These are phyloP conservation scores for Prototheca wickerhamii DNA, from an alignment of 163 green algal species.

Conservation along the genomic window DNA sequence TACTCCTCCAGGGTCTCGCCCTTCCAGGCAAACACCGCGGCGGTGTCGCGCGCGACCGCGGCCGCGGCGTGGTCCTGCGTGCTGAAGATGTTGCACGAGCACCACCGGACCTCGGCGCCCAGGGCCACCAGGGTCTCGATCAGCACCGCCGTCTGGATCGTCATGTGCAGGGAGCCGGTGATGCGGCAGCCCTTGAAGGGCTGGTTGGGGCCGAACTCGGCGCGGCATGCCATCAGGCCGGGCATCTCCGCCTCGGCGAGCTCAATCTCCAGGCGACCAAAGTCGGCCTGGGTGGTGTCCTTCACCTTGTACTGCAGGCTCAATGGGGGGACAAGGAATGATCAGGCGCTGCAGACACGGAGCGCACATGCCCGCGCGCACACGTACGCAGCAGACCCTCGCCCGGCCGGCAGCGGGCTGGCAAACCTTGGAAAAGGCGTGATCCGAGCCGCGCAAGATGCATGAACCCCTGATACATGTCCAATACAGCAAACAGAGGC, in stretches of 20 bases:
- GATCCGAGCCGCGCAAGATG: neutral
- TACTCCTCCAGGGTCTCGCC: conserved; percentile 99
- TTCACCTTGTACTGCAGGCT: conserved; percentile 87
- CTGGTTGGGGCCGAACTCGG: conserved; percentile 88
- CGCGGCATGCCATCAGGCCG: conserved; percentile 89
- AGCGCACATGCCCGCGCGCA: neutral
- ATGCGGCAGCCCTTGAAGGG: conserved; percentile 93
- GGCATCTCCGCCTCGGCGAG: conserved; percentile 97
- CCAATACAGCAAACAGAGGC: too few relatives aligned
- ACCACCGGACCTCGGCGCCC: conserved; percentile 89
- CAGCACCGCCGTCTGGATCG: conserved; percentile 97
- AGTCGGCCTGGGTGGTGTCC: conserved; percentile 96
- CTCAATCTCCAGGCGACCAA: conserved; percentile 96
- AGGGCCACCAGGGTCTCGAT: conserved; percentile 96
- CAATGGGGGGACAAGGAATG: neutral
- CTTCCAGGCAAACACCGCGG: conserved; percentile 96
- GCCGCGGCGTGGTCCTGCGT: conserved; percentile 98
- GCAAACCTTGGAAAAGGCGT: too few relatives aligned
- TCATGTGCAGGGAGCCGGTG: conserved; percentile 99
- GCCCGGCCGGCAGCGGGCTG: too few relatives aligned
- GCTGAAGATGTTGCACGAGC: conserved; percentile 95
- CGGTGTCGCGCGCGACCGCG: conserved; percentile 89
- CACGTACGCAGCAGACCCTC: too few relatives aligned
- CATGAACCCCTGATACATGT: neutral
- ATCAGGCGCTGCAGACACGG: neutral